Evolutionary conservation across 2,329 filamentous ascomycete species (phyloP).

Genomic region (Colletotrichum lindemuthianum): DNA sequence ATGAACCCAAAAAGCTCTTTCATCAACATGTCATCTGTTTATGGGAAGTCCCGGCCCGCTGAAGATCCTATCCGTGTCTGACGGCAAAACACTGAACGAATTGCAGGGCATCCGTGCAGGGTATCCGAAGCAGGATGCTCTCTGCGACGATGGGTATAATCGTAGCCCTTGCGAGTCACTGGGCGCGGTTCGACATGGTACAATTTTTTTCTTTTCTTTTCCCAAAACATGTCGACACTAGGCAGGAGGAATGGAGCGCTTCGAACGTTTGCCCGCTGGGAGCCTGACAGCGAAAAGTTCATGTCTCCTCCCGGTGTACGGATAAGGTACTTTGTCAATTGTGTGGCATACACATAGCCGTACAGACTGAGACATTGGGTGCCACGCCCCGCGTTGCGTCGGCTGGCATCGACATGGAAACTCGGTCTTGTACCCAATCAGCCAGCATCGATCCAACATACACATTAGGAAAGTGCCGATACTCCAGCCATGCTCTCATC

Average conservation of each 20-base stretch:
- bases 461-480: neutral
- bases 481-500: too few relatives aligned
- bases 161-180: conserved; percentile 21
- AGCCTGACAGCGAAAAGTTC: too few relatives aligned
- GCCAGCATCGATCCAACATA: too few relatives aligned
- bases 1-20: too few relatives aligned
- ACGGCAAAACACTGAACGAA: conserved; percentile 24
- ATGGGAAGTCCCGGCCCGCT: conserved; percentile 32
- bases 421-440: conserved; percentile 1
- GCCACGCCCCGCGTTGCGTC: conserved; percentile 21
- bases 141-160: conserved; percentile 5
- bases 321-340: too few relatives aligned
- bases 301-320: too few relatives aligned
- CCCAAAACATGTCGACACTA: conserved; percentile 7
- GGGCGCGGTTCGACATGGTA: neutral
- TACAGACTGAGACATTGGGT: conserved; percentile 1
- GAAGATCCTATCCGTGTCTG: conserved; percentile 30
- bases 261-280: too few relatives aligned
- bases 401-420: conserved; percentile 14
- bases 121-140: neutral
- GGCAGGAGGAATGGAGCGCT: too few relatives aligned
- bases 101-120: too few relatives aligned
- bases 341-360: too few relatives aligned
- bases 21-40: conserved; percentile 6
- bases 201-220: conserved; percentile 5